Evolutionary conservation across 208 protist species (phyloP), one percentile per base, ranked within the genome.

Genomic region (Phytomonas sp.): DNA sequence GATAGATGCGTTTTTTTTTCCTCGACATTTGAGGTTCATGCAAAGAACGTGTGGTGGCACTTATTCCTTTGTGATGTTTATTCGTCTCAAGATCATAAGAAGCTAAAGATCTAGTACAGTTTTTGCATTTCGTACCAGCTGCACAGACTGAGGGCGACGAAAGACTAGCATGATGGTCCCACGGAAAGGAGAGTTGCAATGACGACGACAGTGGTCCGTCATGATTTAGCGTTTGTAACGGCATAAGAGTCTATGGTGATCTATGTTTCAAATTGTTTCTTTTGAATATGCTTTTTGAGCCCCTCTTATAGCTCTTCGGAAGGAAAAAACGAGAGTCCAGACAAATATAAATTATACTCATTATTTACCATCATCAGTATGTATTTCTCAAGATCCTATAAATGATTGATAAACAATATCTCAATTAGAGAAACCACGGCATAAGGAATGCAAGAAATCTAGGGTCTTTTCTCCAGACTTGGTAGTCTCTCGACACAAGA

Each of bases 211-310:
- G 40, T 17, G 40, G 40, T 4, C 20, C 40, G 40, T 51, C 40
- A 51, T 51, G 40, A 20, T 51, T 20, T 17, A 17, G 2, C 40
- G 40, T 17, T 51, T 4, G 40, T 3, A 51, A 51, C 7, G 60
- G 23, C 60, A 63, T 34, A 4, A 34, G 60, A 29, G 13, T 34
- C 30, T 31, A 34, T 34, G 17, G 17, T 31, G 23, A 29, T 31
- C 30, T 34, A 34, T 34, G 30, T 36, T 4, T 6, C 17, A 63
- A 34, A 30, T 31, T 31, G 32, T 2, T 1, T 36, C 60, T 29
- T 63, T 63, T 34, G 60, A 31, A 36, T 5, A 36, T 34, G 30
- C 30, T 34, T 36, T 63, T 63, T 63, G 60, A 63, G 60, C 30
- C 60, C 30, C 30, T 17, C 20, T 31, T 36, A 34, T 36, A 63